These are phyloP conservation scores for Gaertneriomyces sp. DNA, from an alignment of 192 early-diverging fungal species.

Conservation along the genomic window DNA sequence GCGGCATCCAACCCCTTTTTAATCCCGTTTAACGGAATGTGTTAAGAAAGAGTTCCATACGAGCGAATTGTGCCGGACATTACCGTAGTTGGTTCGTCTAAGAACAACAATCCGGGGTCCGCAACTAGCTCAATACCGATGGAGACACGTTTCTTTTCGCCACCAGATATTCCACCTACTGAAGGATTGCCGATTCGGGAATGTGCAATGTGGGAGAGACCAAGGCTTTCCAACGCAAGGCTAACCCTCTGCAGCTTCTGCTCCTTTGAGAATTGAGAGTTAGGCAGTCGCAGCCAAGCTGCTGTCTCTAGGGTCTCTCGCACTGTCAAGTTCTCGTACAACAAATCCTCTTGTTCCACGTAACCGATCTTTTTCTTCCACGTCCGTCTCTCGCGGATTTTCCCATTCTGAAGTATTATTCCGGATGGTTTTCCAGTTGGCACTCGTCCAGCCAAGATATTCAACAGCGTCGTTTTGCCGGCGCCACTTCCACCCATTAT, in stretches of 20 bases:
- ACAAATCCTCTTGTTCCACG: slow-evolving; percentile 47
- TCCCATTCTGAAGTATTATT: slow-evolving; percentile 73
- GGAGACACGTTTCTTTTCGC: slow-evolving; percentile 64
- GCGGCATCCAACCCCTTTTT: slow-evolving; percentile 56
- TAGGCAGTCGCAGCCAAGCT: slow-evolving; percentile 39
- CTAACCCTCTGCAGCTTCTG: slow-evolving; percentile 35
- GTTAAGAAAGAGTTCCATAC: no score
- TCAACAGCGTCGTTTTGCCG: slow-evolving; percentile 63
- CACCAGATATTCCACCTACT: slow-evolving; percentile 56
- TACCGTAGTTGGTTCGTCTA: slow-evolving; percentile 70
- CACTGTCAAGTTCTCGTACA: slow-evolving; percentile 66
- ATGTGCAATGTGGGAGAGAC: slow-evolving; percentile 40
- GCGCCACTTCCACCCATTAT: slow-evolving; percentile 87
- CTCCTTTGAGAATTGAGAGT: slow-evolving; percentile 27
- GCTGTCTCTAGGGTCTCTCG: slow-evolving; percentile 45
- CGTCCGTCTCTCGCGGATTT: slow-evolving; percentile 32
- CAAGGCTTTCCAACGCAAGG: slow-evolving; percentile 32
- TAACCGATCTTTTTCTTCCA: slow-evolving; percentile 30
- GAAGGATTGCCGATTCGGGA: slow-evolving; percentile 48
- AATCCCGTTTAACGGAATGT: no score
- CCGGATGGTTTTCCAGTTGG: slow-evolving; percentile 57
- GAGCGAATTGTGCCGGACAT: no score
- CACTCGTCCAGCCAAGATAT: slow-evolving; percentile 60
- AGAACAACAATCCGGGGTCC: slow-evolving; percentile 55
- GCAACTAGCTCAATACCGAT: slow-evolving; percentile 77